A percentile compares a stretch with the other conserved stretches of the same genome.
Evolutionary conservation across 345 rosid species (phyloP).

Genomic region (Populus nigra): DNA sequence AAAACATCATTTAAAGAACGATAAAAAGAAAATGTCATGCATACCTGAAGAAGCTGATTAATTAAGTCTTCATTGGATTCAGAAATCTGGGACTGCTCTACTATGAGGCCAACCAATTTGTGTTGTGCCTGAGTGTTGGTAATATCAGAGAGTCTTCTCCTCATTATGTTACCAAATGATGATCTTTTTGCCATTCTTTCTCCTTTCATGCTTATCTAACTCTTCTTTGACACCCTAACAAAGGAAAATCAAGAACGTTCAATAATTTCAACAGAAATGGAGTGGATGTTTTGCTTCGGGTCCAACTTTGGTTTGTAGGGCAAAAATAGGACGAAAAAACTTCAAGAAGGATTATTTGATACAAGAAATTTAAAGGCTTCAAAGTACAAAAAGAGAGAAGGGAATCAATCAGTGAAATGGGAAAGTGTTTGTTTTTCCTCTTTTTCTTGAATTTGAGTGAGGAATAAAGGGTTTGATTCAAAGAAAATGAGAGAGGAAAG

Average conservation of each 20-base stretch:
- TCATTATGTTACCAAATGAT: slow-evolving; percentile 47
- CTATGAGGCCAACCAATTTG: slow-evolving; percentile 20
- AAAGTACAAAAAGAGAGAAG: neutral
- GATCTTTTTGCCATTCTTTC: slow-evolving; percentile 32
- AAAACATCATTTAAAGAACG: neutral
- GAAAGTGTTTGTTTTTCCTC: neutral
- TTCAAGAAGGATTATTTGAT: neutral
- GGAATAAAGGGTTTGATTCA: slow-evolving; percentile 3
- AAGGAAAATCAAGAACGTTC: neutral
- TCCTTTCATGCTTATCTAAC: slow-evolving; percentile 14
- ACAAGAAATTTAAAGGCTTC: neutral
- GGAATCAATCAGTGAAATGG: neutral
- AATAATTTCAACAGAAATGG: neutral
- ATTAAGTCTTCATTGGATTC: slow-evolving; percentile 25
- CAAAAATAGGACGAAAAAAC: neutral
- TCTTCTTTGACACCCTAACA: neutral
- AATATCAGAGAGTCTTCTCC: slow-evolving; percentile 59
- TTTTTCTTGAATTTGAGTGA: neutral
- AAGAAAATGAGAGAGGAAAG: slow-evolving; percentile 4
- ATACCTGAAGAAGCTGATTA: slow-evolving; percentile 52
- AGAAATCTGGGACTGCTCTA: slow-evolving; percentile 22
- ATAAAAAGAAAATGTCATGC: neutral
- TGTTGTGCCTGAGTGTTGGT: slow-evolving; percentile 51
- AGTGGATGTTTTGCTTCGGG: neutral
- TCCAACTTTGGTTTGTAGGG: neutral